Base-by-base conservation (phyloP, 345 rosid genomes). In the Sisymbrium altissimum region DNA sequence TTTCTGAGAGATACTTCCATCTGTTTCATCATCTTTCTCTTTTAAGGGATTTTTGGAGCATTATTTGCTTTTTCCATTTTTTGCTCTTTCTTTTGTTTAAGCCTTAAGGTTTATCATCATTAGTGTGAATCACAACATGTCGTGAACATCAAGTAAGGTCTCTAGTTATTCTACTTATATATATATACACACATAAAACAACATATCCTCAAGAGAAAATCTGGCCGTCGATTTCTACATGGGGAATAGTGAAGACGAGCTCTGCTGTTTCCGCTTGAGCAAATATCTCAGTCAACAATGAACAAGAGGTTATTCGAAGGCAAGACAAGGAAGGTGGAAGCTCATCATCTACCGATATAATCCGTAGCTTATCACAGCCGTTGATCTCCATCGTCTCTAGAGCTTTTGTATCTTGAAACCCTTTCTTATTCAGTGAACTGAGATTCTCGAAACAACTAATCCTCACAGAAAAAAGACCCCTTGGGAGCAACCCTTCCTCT, bases 301-400 rank as follows among this genome's bases (percentile, higher is more conserved):
- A 8, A 29, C 81, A 83, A 0, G 61, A 73, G 13, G 64, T 73
- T 61, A 80, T 71, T 25, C 68, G 39, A 8, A 80, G 44, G 25
- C 25, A 78, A 61, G 78, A 62, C 40, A 83, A 38, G 14, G 83
- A 76, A 25, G 46, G 14, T 61, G 85, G 85, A 63, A 82, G 75
- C 32, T 80, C 78, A 36, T 74, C 77, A 41, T 77, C 48, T 23
- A 77, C 72, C 58, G 69, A 73, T 21, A 50, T 48, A 1, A 23
- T 23, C 66, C 19, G 52, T 53, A 80, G 80, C 73, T 73, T 80
- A 63, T 62, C 71, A 55, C 83, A 80, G 52, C 75, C 60, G 39
- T 43, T 55, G 64, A 82, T 77, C 77, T 72, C 81, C 43, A 82
- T 4, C 3, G 39, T 72, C 72, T 73, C 70, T 3, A 79, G 77